Evolutionary conservation across 768 basidiomycete species (phyloP), one percentile per base, ranked within the genome.

Genomic region (Dendrothele bispora): DNA sequence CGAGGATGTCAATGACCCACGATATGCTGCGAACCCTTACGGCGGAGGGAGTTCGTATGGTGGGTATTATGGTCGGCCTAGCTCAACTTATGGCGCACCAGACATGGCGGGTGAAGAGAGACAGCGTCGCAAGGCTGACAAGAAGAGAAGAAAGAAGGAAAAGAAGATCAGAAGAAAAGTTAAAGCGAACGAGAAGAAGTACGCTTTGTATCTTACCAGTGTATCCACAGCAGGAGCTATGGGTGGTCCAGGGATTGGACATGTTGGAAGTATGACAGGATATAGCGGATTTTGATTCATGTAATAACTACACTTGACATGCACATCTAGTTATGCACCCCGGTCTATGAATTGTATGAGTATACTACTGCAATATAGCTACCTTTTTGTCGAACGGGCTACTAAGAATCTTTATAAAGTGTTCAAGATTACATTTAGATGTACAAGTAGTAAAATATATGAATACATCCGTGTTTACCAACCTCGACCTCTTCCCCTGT

Each of bases 151-250:
- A 52, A 73, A 73, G 54, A 83, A 73, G 67, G 84, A 88, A 60
- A 86, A 77, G 74, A 84, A 79, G 60, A 67, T 74, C 39, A 77
- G 75, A 58, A 75, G 69, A 57, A 81, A 77, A 61, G 78, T 76
- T 34, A 82, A 73, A 59, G 79, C 79, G 49, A 75, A 73, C 32
- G 82, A 82, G 54, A 84, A 75, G 64, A 75, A 72, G 46, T 91
- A 87, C 60, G 57, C 79, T 2, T 62, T 91, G 29, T 89, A 83
- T 60, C 56, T 90, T 32, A 32, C 30, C 30, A 32, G 30, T 32
- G 30, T n/a, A n/a, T n/a, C n/a, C n/a, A n/a, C n/a, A n/a, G n/a
- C n/a, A n/a, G n/a, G n/a, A n/a, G n/a, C n/a, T n/a, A n/a, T n/a
- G n/a, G n/a, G n/a, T n/a, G n/a, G n/a, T n/a, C n/a, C n/a, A n/a